A percentile compares a stretch with the other conserved stretches of the same genome.
Conservation (phyloP, 2,329 filamentous ascomycete genomes). For the Pleomassaria siparia region DNA sequence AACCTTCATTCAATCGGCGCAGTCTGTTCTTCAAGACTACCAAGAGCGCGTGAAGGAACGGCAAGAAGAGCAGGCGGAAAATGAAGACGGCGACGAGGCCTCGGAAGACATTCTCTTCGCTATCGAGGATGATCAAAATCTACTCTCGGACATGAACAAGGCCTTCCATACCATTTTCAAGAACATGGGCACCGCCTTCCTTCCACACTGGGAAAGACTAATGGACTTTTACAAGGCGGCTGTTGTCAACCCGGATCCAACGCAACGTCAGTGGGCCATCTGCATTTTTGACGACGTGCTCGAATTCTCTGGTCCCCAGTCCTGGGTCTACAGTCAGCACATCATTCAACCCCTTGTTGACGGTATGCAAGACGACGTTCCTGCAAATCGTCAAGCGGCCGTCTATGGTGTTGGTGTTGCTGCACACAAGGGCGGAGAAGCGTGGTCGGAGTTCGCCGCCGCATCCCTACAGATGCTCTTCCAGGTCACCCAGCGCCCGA, state of each 20-base stretch:
- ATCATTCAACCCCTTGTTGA: slow-evolving; percentile 85
- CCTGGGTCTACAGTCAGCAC: slow-evolving; percentile 80
- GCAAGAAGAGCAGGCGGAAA: slow-evolving; percentile 78
- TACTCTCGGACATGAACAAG: slow-evolving; percentile 99
- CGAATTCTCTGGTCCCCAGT: slow-evolving; percentile 91
- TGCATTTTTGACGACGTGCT: slow-evolving; percentile 98
- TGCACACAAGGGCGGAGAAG: slow-evolving; percentile 83
- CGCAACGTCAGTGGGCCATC: slow-evolving; percentile 96
- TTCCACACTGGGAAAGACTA: slow-evolving; percentile 84
- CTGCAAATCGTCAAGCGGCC: slow-evolving; percentile 92
- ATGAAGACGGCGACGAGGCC: slow-evolving; percentile 87
- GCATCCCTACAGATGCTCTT: slow-evolving; percentile 80
- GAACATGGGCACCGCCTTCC: slow-evolving; percentile 82
- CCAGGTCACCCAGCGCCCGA: slow-evolving; percentile 76
- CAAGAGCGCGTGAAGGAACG: slow-evolving; percentile 81
- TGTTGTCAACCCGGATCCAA: slow-evolving; percentile 77
- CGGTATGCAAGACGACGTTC: slow-evolving; percentile 81
- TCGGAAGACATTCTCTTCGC: slow-evolving; percentile 84
- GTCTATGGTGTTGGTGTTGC: slow-evolving; percentile 96
- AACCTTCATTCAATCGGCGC: slow-evolving; percentile 82
- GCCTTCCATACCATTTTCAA: slow-evolving; percentile 99
- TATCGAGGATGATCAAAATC: slow-evolving; percentile 94
- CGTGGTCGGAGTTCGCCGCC: slow-evolving; percentile 86
- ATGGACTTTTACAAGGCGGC: slow-evolving; percentile 85
- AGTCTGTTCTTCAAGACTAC: slow-evolving; percentile 88